Base-by-base conservation (phyloP, 495 filamentous ascomycete genomes). In the Ascobolus immersus region DNA sequence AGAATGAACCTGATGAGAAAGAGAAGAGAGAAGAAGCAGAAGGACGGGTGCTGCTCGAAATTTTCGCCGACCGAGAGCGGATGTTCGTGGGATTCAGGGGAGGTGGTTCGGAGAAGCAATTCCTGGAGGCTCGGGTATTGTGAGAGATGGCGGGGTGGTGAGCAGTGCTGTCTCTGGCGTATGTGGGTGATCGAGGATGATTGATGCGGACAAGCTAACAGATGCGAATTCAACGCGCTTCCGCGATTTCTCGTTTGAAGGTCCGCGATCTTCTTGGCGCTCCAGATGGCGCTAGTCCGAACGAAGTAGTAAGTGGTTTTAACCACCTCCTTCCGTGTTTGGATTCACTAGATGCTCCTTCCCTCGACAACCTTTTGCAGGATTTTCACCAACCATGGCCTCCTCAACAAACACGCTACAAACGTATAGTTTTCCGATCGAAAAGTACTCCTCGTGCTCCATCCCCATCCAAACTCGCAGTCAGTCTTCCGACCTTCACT, bases 391-490 rank as follows among this genome's bases (percentile, higher is more conserved):
- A 41, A 21, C 19, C 17, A 4, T 13, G 28, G n/a, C 2, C 13
- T 28, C 21, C 33, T 11, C 11, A 20, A 7, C n/a, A n/a, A 22
- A 40, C 23, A 43, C 37, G 39, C 46, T 36, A 31, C 44, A 36
- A 26, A 17, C 41, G 28, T 39, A 43, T 30, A 39, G 33, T 15
- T 39, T 49, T 37, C 44, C 51, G 6, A 29, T 55, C 18, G 22
- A 29, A 15, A 55, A 52, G 35, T 55, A 53, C 21, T 55, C 52
- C 18, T 46, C 44, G 32, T 46, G 39, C 38, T 17, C 48, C 42
- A 9, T 33, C 40, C 36, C 32, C 41, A 4, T 44, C 41, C 26
- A 44, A 33, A 11, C 33, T 41, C 35, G 31, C 40, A 4, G 42
- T 40, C 31, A 45, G 33, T 34, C 39, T 15, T 32, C 22, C 19